phyloP scores from a whole-genome alignment of 2,329 filamentous ascomycete species.

The Fusarium devonianum region DNA sequence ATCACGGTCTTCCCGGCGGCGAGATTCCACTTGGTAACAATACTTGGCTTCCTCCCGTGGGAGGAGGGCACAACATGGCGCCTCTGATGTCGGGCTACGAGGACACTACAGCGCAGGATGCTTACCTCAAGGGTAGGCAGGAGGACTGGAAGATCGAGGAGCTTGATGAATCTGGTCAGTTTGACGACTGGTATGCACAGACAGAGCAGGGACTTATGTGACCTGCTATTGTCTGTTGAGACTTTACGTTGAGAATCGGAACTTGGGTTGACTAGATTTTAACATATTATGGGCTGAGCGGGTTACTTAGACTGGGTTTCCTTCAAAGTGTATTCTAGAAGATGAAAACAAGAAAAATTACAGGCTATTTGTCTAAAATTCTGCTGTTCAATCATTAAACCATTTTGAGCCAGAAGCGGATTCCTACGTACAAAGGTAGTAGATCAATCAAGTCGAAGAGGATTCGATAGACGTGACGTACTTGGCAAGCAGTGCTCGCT shows the following conservation, averaged over 20 bases:
- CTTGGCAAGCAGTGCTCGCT: too few species aligned
- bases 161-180: conserved; percentile 43
- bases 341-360: conserved; percentile 1
- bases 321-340: conserved; percentile 5
- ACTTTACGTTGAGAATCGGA: conserved; percentile 4
- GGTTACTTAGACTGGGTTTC: conserved; percentile 23
- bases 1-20: conserved; percentile 13
- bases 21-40: conserved; percentile 19
- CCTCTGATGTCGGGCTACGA: conserved; percentile 18
- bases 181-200: conserved; percentile 45
- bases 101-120: conserved; percentile 35
- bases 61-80: conserved; percentile 14
- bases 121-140: conserved; percentile 45
- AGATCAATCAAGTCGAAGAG: not conserved
- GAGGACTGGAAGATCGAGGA: conserved; percentile 48
- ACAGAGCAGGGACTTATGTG: conserved; percentile 35
- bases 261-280: conserved; percentile 11
- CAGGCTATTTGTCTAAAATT: not conserved
- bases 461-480: too few species aligned
- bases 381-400: not conserved
- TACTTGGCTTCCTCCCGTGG: conserved; percentile 19
- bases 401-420: too few species aligned
- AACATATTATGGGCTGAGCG: conserved; percentile 19
- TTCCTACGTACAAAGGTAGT: not conserved
- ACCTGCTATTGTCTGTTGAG: not conserved